Percentiles rank a stretch among this genome's conserved stretches.
Conservation (phyloP, 495 filamentous ascomycete genomes). For the Pseudoneurospora amorphoporcata region DNA sequence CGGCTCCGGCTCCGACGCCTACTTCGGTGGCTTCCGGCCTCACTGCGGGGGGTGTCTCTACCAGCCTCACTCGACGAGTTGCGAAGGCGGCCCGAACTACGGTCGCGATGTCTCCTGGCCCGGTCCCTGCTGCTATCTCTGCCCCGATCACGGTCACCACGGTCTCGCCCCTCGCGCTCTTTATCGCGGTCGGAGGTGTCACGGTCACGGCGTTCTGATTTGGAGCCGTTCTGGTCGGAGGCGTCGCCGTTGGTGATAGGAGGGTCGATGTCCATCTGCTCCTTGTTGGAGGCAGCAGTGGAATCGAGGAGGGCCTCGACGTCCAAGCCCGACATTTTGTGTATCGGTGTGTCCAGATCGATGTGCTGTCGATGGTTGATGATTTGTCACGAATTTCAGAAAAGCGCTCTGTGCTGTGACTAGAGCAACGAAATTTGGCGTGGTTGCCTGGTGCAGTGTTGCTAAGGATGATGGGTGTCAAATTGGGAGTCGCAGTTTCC, state of each 20-base stretch:
- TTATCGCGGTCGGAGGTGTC: slow-evolving; percentile 25
- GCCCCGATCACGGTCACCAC: slow-evolving; percentile 30
- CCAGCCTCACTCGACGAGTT: slow-evolving; percentile 29
- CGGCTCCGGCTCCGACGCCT: slow-evolving; percentile 74
- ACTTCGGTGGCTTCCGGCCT: slow-evolving; percentile 76
- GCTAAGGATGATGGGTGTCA: neutral
- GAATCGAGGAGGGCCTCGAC: slow-evolving; percentile 91
- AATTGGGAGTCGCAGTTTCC: neutral
- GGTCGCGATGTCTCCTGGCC: slow-evolving; percentile 57
- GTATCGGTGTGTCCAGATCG: neutral
- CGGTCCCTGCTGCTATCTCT: slow-evolving; percentile 49
- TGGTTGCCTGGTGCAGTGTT: neutral
- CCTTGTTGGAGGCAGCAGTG: slow-evolving; percentile 52
- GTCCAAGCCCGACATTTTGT: slow-evolving; percentile 75
- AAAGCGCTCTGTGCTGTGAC: neutral
- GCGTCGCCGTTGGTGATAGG: slow-evolving; percentile 29
- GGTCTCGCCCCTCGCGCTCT: slow-evolving; percentile 30
- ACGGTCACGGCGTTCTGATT: slow-evolving; percentile 25
- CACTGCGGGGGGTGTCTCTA: slow-evolving; percentile 59
- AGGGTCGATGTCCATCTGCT: slow-evolving; percentile 12
- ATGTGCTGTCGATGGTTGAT: neutral
- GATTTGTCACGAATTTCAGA: neutral
- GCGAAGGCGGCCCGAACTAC: slow-evolving; percentile 44
- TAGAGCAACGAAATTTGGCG: neutral
- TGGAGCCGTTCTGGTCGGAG: slow-evolving; percentile 41